Conservation (phyloP, 768 basidiomycete species). For the Mycena sanguinolenta region DNA sequence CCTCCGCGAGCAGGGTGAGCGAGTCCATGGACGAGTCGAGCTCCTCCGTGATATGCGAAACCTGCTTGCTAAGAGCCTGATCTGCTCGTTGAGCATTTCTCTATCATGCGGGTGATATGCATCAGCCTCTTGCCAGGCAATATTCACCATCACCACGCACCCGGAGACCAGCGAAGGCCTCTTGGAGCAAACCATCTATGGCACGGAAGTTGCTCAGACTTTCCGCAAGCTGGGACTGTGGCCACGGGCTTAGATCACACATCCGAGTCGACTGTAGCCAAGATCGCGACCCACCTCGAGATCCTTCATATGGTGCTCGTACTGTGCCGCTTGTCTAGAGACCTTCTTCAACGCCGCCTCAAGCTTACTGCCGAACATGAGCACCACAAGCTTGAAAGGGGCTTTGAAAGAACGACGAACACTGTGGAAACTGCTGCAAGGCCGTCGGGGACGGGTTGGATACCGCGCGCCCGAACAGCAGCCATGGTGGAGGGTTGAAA, state of each 20-base stretch:
- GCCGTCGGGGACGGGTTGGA: conserved; percentile 20
- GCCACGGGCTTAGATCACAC: conserved; percentile 6
- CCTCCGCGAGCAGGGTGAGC: conserved; percentile 67
- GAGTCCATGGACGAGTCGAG: conserved; percentile 73
- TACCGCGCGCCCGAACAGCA: conserved; percentile 24
- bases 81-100: conserved; percentile 71
- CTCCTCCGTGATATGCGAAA: conserved; percentile 72
- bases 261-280: neutral
- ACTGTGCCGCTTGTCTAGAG: conserved; percentile 61
- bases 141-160: conserved; percentile 50
- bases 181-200: conserved; percentile 77
- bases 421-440: conserved; percentile 33
- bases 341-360: conserved; percentile 61
- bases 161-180: conserved; percentile 71
- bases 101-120: conserved; percentile 48
- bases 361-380: conserved; percentile 52
- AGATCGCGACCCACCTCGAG: conserved; percentile 60
- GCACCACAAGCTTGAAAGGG: neutral
- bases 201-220: conserved; percentile 82
- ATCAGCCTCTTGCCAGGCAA: neutral
- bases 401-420: neutral
- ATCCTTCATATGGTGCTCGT: conserved; percentile 72
- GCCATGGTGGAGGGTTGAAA: conserved; percentile 23
- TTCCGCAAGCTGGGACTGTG: conserved; percentile 74
- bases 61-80: conserved; percentile 67